Evolutionary conservation across 768 basidiomycete genomes (phyloP), one percentile per base, ranked within the genome.

Genomic region (Boletus rubropictus): DNA sequence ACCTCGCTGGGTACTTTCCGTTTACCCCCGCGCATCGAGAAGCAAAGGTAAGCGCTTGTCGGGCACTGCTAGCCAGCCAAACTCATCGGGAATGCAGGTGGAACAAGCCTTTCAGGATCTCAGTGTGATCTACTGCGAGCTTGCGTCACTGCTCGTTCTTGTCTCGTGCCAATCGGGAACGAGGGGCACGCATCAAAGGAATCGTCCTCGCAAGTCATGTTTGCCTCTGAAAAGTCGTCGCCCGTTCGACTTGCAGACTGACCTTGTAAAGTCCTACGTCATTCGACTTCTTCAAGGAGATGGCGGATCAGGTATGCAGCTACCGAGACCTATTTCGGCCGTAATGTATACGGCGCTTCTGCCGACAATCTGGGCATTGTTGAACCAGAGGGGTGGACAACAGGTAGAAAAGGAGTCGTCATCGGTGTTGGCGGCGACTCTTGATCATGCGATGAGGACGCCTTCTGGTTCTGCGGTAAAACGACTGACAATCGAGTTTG

Each of bases 1-100:
- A 90, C 59, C 85, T 95, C 77, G 65, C 80, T 5, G 73, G 83
- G 3, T 91, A 92, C 65, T 96, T 98, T 62, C 94, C 94, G 1
- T 92, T 91, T 64, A 64, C 59, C 34, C 64, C 69, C 63, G 71
- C 50, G 67, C 71, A 64, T 48, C 72, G 76, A 37, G 84, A 87
- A 59, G 72, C 76, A 52, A 84, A 84, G 75, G 87, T 48, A 28
- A 46, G 45, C 15, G 22, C 7, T 28, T 27, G 41, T 6, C 41
- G 22, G 42, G 31, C 33, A 22, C 5, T 37, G 33, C 5, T 34
- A 35, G 20, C 8, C 18, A 42, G 49, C 40, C 27, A 36, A 29
- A 48, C 43, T 53, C 31, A 54, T 33, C 41, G n/a, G 21, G 41
- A 41, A 39, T 33, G 27, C 54, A 89, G 88, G 58, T 76, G 42